A percentile compares a stretch with the other conserved stretches of the same genome.
These are phyloP conservation scores for Rhodotorula sp. DNA, from an alignment of 1,284 basidiomycete species.

Conservation along the genomic window DNA sequence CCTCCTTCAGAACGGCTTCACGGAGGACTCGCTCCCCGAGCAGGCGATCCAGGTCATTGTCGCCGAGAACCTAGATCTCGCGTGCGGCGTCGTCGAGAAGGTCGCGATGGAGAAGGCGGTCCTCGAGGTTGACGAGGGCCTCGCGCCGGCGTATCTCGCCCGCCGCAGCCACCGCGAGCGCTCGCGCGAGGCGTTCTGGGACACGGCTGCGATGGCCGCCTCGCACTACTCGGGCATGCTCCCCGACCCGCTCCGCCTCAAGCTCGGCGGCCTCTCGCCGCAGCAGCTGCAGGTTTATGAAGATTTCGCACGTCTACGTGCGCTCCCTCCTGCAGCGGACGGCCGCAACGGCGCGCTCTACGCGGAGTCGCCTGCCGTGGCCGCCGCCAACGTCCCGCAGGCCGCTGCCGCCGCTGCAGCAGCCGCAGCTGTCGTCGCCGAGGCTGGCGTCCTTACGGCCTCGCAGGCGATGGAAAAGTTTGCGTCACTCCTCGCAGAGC, in stretches of 20 bases:
- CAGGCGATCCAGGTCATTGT: slow-evolving; percentile 72
- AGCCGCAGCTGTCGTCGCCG: slow-evolving; percentile 12
- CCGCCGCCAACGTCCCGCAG: slow-evolving; percentile 23
- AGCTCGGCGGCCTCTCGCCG: slow-evolving; percentile 74
- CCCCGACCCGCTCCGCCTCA: slow-evolving; percentile 86
- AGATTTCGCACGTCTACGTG: slow-evolving; percentile 64
- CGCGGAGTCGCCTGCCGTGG: slow-evolving; percentile 35
- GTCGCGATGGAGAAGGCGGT: slow-evolving; percentile 97
- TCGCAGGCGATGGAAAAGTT: slow-evolving; percentile 50
- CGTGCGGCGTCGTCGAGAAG: slow-evolving; percentile 92
- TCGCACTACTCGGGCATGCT: slow-evolving; percentile 75
- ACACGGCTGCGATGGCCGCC: slow-evolving; percentile 64
- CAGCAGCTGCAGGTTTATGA: slow-evolving; percentile 90
- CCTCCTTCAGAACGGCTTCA: slow-evolving; percentile 79
- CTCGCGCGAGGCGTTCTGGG: slow-evolving; percentile 78
- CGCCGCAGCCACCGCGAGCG: slow-evolving; percentile 86
- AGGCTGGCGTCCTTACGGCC: slow-evolving; percentile 32
- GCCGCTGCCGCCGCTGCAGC: slow-evolving; percentile 25
- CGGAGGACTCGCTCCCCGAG: slow-evolving; percentile 61
- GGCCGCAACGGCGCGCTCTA: slow-evolving; percentile 32
- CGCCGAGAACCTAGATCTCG: slow-evolving; percentile 89
- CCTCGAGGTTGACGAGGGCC: slow-evolving; percentile 90
- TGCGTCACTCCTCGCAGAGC: slow-evolving; percentile 63
- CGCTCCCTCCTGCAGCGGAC: slow-evolving; percentile 24
- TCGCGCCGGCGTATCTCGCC: slow-evolving; percentile 75